Percentiles rank a stretch among this genome's conserved stretches.
Conservation (phyloP, 306 rosid genomes). For the Urtica urens region DNA sequence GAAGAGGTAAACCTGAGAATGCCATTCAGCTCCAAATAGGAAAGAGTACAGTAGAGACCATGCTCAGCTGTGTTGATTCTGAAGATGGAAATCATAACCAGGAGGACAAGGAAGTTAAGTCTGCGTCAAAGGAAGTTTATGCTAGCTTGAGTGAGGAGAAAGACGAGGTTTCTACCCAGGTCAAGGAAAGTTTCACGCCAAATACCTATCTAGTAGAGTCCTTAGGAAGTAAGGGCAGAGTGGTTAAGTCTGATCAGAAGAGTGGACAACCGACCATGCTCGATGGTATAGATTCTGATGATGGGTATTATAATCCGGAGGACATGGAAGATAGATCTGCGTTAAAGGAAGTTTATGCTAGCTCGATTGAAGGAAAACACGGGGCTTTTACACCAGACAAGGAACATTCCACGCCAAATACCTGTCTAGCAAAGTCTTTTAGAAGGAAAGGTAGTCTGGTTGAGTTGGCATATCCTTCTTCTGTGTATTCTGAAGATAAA, state of each 20-base stretch:
- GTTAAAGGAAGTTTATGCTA: constrained; percentile 22
- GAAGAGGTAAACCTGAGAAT: constrained; percentile 56
- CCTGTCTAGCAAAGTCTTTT: constrained; percentile 29
- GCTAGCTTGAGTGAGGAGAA: constrained; percentile 28
- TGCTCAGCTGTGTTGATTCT: constrained; percentile 14
- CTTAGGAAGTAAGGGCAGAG: constrained; percentile 35
- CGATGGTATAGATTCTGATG: too few species aligned
- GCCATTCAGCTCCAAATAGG: constrained; percentile 41
- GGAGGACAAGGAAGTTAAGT: constrained; percentile 19
- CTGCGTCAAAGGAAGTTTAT: constrained; percentile 19
- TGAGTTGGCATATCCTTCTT: constrained; percentile 25
- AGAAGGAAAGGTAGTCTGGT: constrained; percentile 33
- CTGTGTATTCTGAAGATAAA: too few species aligned
- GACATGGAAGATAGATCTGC: constrained; percentile 15
- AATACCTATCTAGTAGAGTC: constrained; percentile 29
- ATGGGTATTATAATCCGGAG: constrained; percentile 19
- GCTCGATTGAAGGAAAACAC: constrained; percentile 28
- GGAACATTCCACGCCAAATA: constrained; percentile 53
- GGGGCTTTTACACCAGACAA: constrained; percentile 46
- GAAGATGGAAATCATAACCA: constrained; percentile 15
- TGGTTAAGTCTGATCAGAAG: too few species aligned
- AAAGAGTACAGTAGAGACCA: constrained; percentile 19
- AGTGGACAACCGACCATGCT: too few species aligned
- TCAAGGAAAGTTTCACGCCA: constrained; percentile 60
- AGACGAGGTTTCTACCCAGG: constrained; percentile 40